Evolutionary conservation across 192 early-diverging fungal genomes (phyloP).

Genomic region (Diversispora eburnea): DNA sequence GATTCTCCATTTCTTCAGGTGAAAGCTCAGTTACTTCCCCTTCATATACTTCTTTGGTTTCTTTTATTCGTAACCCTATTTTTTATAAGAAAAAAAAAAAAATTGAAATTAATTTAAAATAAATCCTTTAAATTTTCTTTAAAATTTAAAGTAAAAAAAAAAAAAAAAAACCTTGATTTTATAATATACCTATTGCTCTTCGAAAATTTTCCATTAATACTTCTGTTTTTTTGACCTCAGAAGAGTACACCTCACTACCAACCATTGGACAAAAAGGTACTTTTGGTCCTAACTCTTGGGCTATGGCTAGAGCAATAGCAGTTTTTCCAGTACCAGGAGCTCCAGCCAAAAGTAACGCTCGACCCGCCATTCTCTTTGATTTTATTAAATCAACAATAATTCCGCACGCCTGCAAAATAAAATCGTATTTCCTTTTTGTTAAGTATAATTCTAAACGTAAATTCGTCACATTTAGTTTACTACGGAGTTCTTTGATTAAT

Average conservation of each 20-base stretch:
- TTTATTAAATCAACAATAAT: conserved; percentile 92
- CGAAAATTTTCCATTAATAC: conserved; percentile 99
- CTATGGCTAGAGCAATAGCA: conserved; percentile 91
- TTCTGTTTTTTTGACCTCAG: conserved; percentile 98
- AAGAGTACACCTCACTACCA: conserved; percentile 95
- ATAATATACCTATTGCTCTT: conserved; percentile 75
- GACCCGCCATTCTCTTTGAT: conserved; percentile 95
- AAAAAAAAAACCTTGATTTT: neutral
- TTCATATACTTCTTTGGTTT: conserved; percentile 99
- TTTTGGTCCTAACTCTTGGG: conserved; percentile 94
- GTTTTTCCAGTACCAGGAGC: conserved; percentile 98
- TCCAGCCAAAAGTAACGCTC: conserved; percentile 90
- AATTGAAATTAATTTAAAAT: too few relatives aligned
- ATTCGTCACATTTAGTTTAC: neutral
- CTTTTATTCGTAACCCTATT: conserved; percentile 88
- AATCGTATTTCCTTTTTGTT: neutral
- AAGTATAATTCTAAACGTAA: neutral
- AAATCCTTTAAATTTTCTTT: too few relatives aligned
- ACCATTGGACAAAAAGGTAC: conserved; percentile 99
- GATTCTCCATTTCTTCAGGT: conserved; percentile 97
- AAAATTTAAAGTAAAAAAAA: too few relatives aligned
- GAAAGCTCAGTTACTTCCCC: conserved; percentile 97
- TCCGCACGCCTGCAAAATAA: conserved; percentile 71
- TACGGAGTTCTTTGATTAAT: neutral
- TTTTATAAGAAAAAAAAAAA: too few relatives aligned